These are phyloP conservation scores for cucumber (Cucumis sativus) DNA, from an alignment of 306 rosid genomes.

Conservation along the genomic window Cucumber_9930_V3 NC_026656.2:17037501-17038000, in stretches of 20 bases:
- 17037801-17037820: not conserved
- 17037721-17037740: not conserved
- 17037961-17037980: constrained; percentile 34
- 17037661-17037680: no score
- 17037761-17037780: constrained; percentile 1
- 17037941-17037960: not conserved
- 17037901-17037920: not conserved
- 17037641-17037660: not conserved
- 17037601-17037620: not conserved
- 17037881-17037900: not conserved
- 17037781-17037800: not conserved
- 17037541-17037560: not conserved
- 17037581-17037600: not conserved
- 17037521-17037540: not conserved
- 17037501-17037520: not conserved
- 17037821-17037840: not conserved
- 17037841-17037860: not conserved
- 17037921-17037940: not conserved
- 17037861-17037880: not conserved
- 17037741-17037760: not conserved
- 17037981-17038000: constrained; percentile 78
- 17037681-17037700: not conserved
- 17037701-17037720: not conserved
- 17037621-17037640: no score
- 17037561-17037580: not conserved